Conservation (phyloP, 768 basidiomycete genomes). For the Naganishia kalamii region DNA sequence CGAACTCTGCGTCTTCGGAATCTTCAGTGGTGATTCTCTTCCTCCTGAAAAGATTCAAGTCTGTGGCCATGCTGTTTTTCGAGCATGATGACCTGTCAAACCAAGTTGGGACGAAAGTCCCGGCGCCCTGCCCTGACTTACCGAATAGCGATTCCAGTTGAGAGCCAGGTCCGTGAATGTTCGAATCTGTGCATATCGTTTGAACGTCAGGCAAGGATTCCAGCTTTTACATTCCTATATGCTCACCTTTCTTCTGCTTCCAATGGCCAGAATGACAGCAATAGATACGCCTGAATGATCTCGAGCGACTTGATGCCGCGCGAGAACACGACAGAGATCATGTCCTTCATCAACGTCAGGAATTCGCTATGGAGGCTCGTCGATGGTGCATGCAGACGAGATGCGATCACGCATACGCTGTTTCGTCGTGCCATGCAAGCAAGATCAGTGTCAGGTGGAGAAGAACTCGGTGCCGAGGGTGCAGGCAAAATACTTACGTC, state of each 20-base stretch:
- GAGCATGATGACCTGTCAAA: not conserved
- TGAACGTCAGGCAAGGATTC: not conserved
- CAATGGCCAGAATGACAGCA: slow-evolving; percentile 82
- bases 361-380: slow-evolving; percentile 74
- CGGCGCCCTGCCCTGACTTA: not conserved
- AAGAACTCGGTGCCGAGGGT: not conserved
- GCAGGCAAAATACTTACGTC: slow-evolving; percentile 59
- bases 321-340: slow-evolving; percentile 60
- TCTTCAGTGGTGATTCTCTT: slow-evolving; percentile 61
- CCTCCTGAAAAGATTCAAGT: slow-evolving; percentile 90
- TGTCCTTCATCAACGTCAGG: slow-evolving; percentile 62
- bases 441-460: not conserved
- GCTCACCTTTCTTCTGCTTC: slow-evolving; percentile 80
- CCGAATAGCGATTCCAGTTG: slow-evolving; percentile 2
- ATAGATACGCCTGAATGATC: slow-evolving; percentile 89
- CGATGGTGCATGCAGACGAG: slow-evolving; percentile 75
- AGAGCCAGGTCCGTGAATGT: slow-evolving; percentile 8
- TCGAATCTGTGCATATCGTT: not conserved
- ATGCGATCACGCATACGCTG: slow-evolving; percentile 87
- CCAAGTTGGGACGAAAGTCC: not conserved
- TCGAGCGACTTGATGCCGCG: slow-evolving; percentile 61
- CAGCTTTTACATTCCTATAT: too few species aligned
- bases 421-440: not conserved
- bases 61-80: slow-evolving; percentile 78
- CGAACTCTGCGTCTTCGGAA: slow-evolving; percentile 69